Evolutionary conservation across 1,139 yeast species (phyloP).

Genomic region (Saccharomyces pastorianus): DNA sequence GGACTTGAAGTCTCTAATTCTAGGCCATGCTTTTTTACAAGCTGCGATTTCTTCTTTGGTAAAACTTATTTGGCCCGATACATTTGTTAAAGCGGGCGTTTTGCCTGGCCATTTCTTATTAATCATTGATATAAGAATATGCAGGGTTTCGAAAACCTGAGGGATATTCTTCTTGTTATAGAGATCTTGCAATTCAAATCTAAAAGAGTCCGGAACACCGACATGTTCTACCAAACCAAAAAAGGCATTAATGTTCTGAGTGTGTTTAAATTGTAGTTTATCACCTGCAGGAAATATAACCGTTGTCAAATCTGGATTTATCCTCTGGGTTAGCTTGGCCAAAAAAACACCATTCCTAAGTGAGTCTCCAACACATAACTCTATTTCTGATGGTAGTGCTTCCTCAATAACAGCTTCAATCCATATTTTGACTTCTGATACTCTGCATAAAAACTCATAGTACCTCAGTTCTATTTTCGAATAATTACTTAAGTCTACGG

Average conservation of each 20-base stretch:
- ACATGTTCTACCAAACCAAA: constrained; percentile 63
- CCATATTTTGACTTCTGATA: constrained; percentile 79
- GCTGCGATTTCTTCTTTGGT: constrained; percentile 57
- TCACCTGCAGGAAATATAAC: constrained; percentile 45
- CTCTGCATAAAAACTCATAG: constrained; percentile 82
- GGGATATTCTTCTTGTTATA: constrained; percentile 91
- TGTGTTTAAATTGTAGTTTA: constrained; percentile 75
- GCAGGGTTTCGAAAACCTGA: constrained; percentile 87
- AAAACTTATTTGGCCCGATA: constrained; percentile 58
- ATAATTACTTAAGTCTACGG: not conserved
- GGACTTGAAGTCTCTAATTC: constrained; percentile 54
- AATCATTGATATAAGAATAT: constrained; percentile 71
- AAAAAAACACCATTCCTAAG: constrained; percentile 77
- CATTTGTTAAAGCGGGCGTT: constrained; percentile 55
- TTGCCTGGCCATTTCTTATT: constrained; percentile 35
- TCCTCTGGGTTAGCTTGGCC: constrained; percentile 67
- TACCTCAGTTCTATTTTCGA: constrained; percentile 33
- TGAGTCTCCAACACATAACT: constrained; percentile 47
- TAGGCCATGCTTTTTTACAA: constrained; percentile 49
- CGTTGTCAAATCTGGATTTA: constrained; percentile 59
- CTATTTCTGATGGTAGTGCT: constrained; percentile 44
- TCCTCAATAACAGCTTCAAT: constrained; percentile 52
- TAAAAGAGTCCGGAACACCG: constrained; percentile 76
- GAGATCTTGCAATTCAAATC: constrained; percentile 85
- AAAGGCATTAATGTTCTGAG: constrained; percentile 86